Evolutionary conservation across 176 grass and related monocot genomes (phyloP).

Genomic region (Rhipidocladum racemiflorum): DNA sequence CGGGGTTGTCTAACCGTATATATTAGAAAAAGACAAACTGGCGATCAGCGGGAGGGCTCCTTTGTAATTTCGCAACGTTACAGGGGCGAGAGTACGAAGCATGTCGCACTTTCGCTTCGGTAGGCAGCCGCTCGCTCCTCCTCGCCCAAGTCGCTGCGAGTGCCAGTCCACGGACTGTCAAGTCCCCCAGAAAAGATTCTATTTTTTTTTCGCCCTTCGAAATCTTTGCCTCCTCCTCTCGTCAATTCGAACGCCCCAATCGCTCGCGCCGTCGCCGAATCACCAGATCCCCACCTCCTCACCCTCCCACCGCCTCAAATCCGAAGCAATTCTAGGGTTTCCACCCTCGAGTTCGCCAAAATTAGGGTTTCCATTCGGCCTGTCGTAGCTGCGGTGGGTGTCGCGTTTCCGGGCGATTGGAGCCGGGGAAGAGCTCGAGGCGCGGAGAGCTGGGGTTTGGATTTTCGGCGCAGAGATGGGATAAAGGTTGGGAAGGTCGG

Average conservation of each 20-base stretch:
- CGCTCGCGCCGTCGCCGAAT: slow-evolving; percentile 1
- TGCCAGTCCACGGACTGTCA: slow-evolving; percentile 30
- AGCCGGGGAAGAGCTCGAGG: neutral
- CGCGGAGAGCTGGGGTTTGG: neutral
- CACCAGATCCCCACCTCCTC: slow-evolving; percentile 30
- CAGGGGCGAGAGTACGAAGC: neutral
- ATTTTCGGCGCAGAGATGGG: slow-evolving; percentile 17
- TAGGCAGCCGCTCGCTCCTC: neutral
- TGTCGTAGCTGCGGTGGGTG: neutral
- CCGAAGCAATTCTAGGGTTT: slow-evolving; percentile 27
- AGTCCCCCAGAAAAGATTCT: slow-evolving; percentile 8
- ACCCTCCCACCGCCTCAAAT: neutral
- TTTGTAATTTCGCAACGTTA: rapidly evolving
- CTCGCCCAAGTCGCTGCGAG: neutral
- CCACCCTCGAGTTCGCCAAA: neutral
- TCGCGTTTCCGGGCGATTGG: neutral
- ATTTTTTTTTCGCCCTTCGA: slow-evolving; percentile 28
- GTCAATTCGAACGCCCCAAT: slow-evolving; percentile 17
- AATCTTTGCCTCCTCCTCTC: neutral
- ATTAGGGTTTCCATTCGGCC: slow-evolving; percentile 36
- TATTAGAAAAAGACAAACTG: too few relatives aligned
- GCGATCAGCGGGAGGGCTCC: rapidly evolving
- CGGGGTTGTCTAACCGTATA: too few relatives aligned
- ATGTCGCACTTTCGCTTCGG: slow-evolving; percentile 27
- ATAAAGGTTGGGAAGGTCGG: slow-evolving; percentile 11